Evolutionary conservation across 163 green algal species (phyloP), one percentile per base, ranked within the genome.

Genomic region (Coccomyxa subellipsoidea): DNA sequence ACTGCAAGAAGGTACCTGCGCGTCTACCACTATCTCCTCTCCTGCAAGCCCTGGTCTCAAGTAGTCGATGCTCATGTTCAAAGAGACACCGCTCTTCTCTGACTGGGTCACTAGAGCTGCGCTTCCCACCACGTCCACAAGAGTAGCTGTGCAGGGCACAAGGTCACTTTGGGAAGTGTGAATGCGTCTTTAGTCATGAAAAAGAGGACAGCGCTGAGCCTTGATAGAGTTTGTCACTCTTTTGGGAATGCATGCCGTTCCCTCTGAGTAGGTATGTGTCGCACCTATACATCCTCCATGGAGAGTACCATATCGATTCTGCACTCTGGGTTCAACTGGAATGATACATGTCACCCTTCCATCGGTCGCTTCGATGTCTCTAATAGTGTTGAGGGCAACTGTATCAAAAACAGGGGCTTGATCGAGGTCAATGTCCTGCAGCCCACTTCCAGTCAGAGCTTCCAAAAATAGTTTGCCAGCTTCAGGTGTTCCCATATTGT

Each of bases 51-150:
- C 84, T 25, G 85, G 81, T 23, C 69, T 83, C 0, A 92, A 82
- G 80, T 93, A 94, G 76, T 88, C 84, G 8, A 88, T 79, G 69
- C 85, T 88, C 12, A 94, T 91, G 71, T 81, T 81, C 7, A 92
- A 84, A 39, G 73, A 87, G 18, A 95, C 91, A 29, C 91, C 91
- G 25, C 82, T 85, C n/a, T 80, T 78, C n/a, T 79, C 59, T 36
- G 66, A 81, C 0, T 83, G 25, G 5, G 89, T 94, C 9, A 92
- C 39, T 34, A 94, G 83, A 18, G 91, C 91, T 35, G 91, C 91
- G 6, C 84, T 89, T 10, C 88, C 88, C 21, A 94, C 84, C 0
- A 89, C 88, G 75, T 94, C 91, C 39, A 94, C 88, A 18, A 94
- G 81, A 0, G 89, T 95, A 12, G 91, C 90, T 82, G 39, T 81